These are phyloP conservation scores for peach (Prunus persica) DNA, from an alignment of 306 rosid genomes.

Conservation along the genomic window DNA sequence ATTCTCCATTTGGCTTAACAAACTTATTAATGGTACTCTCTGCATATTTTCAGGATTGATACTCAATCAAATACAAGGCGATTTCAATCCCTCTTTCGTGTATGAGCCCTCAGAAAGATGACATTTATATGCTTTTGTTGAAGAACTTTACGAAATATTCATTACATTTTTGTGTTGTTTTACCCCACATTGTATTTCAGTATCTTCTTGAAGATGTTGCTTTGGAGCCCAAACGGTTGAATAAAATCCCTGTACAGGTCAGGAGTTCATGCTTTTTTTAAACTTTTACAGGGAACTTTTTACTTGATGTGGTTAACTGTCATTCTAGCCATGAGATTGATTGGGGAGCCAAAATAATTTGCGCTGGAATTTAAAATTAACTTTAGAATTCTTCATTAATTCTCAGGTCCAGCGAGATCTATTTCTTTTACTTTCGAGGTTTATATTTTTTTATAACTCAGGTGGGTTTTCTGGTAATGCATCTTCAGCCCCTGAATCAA, in stretches of 20 bases:
- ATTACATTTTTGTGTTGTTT: conserved; percentile 16
- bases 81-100: conserved; percentile 74
- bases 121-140: conserved; percentile 12
- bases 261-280: conserved; percentile 9
- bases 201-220: conserved; percentile 93
- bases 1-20: not conserved
- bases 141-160: conserved; percentile 11
- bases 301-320: not conserved
- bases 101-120: conserved; percentile 40
- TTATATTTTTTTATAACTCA: conserved; percentile 80
- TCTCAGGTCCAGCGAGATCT: conserved; percentile 90
- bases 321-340: not conserved
- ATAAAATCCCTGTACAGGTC: conserved; percentile 61
- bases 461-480: conserved; percentile 47
- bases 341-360: not conserved
- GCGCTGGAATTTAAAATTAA: conserved; percentile 20
- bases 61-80: conserved; percentile 81
- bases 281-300: not conserved
- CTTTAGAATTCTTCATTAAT: conserved; percentile 18
- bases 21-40: not conserved
- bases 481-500: conserved; percentile 17
- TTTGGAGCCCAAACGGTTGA: conserved; percentile 58
- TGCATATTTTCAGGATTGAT: conserved; percentile 76
- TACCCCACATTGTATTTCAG: conserved; percentile 42
- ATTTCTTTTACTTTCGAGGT: conserved; percentile 85